Conservation (phyloP, 768 basidiomycete species). For the Fomitopsis pulvina region DNA sequence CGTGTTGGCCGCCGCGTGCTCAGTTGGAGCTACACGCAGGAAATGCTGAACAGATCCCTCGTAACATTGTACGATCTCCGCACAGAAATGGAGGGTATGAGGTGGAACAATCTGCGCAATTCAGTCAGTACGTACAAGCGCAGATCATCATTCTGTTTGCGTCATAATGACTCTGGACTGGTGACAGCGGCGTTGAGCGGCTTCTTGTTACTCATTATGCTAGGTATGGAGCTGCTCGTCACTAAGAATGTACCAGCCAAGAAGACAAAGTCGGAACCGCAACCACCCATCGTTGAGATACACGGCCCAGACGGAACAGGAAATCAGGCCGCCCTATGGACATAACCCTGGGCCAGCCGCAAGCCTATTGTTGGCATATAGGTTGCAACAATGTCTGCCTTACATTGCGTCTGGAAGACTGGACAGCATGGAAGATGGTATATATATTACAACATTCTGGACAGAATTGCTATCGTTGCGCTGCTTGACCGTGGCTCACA, state of each 20-base stretch:
- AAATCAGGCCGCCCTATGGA: not conserved
- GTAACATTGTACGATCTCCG: slow-evolving; percentile 72
- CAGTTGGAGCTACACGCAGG: slow-evolving; percentile 34
- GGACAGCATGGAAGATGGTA: not conserved
- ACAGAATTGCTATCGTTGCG: not conserved
- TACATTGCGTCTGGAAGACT: not conserved
- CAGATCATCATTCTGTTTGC: not conserved
- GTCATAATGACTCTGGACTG: slow-evolving; percentile 18
- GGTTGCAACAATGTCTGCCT: not conserved
- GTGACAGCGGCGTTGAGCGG: slow-evolving; percentile 45
- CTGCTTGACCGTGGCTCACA: not conserved
- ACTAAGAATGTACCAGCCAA: slow-evolving; percentile 9
- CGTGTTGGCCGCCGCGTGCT: not conserved
- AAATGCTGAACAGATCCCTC: slow-evolving; percentile 67
- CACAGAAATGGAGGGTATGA: slow-evolving; percentile 76
- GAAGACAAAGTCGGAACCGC: slow-evolving; percentile 31
- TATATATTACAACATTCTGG: not conserved
- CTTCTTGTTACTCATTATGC: slow-evolving; percentile 63
- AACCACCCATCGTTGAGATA: slow-evolving; percentile 12
- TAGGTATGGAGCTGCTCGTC: slow-evolving; percentile 59
- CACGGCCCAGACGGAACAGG: slow-evolving; percentile 2
- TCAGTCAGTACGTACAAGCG: slow-evolving; percentile 54
- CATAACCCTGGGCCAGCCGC: not conserved
- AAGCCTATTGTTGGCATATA: not conserved
- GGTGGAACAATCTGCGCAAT: slow-evolving; percentile 85